Percentiles rank a stretch among this genome's conserved stretches.
phyloP scores from a whole-genome alignment of 441 rosid species.

The Gossypium aridum region DNA sequence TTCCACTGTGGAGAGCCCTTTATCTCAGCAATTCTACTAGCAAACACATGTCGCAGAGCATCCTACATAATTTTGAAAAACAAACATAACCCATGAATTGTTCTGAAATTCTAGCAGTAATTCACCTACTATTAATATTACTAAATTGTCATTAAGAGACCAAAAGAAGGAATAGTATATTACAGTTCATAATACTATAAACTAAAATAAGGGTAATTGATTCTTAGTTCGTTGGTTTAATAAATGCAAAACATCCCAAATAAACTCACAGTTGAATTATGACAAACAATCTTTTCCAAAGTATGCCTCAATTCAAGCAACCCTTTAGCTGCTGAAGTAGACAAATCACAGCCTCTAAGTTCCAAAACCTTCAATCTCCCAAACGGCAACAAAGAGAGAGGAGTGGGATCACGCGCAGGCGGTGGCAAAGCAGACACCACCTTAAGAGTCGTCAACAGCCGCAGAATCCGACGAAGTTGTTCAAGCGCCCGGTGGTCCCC shows the following conservation, averaged over 20 bases:
- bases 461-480: conserved; percentile 76
- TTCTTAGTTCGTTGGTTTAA: neutral
- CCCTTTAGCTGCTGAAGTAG: conserved; percentile 87
- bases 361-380: conserved; percentile 74
- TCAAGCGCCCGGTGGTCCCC: conserved; percentile 96
- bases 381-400: conserved; percentile 70
- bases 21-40: conserved; percentile 83
- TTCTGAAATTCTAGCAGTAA: neutral
- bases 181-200: neutral
- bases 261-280: conserved; percentile 81
- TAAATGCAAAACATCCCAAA: neutral
- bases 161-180: neutral
- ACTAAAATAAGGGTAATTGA: neutral
- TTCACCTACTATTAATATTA: neutral
- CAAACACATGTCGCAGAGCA: conserved; percentile 90
- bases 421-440: conserved; percentile 75
- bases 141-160: neutral
- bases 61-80: conserved; percentile 38
- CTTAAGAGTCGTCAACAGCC: conserved; percentile 68
- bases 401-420: conserved; percentile 83
- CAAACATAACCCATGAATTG: conserved; percentile 12
- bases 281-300: conserved; percentile 85
- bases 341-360: conserved; percentile 88
- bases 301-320: conserved; percentile 80
- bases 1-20: conserved; percentile 82